Base-by-base conservation (phyloP, 192 early-diverging fungal species). In the Funneliformis mosseae region DNA sequence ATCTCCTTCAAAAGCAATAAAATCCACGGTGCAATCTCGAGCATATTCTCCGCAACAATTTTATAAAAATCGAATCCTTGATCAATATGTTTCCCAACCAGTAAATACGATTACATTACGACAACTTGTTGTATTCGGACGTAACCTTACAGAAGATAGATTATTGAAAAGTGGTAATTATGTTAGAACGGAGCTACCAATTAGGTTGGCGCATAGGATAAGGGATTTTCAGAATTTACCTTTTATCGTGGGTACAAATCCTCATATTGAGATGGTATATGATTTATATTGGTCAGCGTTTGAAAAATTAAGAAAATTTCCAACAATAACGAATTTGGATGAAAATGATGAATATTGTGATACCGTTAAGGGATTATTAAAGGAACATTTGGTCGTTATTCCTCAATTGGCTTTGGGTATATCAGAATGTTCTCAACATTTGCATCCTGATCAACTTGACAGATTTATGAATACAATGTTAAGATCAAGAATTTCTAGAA, bases 221-320 rank as follows among this genome's bases (percentile, higher is more conserved):
- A 90, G 94, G 64, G 93, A 94, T 82, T 96, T 97, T 81, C 97
- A 99, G 83, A 91, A 92, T 61, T 87, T 99, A 14, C 96, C 97
- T 5, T 99, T 96, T 77, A 93, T 97, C 42, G 94, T 96, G 1
- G 97, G 96, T 9, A 95, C 94, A 21, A 97, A 97, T 81, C 95
- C 96, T 5, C 95, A 97, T 80, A 91, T 97, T 74, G 89, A 93
- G 82, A 85, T 81, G 23, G 91, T 97, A 25, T 97, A 99, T 80
- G 88, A 91, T 66, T 86, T 97, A 63, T 99, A 97, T 83, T 97
- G 96, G 97, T 87, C 90, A n/a, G 96, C 96, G 0, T 97, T 99
- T 83, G 95, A 97, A 67, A 84, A 84, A 76, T 89, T 97, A 79
- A 88, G 92, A 66, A 87, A 90, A 75, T 85, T 95, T 25, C 89